These are phyloP conservation scores for Monosporascus sp. DNA, from an alignment of 2,329 filamentous ascomycete genomes.

Conservation along the genomic window DNA sequence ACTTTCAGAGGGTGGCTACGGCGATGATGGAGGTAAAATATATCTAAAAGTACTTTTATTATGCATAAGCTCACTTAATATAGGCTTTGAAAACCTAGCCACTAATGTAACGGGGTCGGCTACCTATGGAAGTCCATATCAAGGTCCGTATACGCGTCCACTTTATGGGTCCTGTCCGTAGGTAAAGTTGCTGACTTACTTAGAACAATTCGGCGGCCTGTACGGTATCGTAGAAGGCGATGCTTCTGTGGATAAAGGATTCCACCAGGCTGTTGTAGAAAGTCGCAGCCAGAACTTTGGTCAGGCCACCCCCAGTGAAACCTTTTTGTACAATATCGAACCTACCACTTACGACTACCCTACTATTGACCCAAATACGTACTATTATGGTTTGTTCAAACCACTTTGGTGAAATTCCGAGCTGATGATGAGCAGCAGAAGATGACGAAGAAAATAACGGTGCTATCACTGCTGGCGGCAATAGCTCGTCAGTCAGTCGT, in stretches of 20 bases:
- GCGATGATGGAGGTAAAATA: neutral
- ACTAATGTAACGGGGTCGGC: neutral
- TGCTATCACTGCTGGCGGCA: neutral
- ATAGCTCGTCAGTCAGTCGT: neutral
- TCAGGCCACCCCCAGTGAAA: constrained; percentile 7
- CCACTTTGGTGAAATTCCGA: neutral
- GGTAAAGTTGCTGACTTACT: neutral
- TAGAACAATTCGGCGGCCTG: neutral
- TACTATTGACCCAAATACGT: constrained; percentile 16
- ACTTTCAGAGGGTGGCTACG: neutral
- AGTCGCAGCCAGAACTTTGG: constrained; percentile 16
- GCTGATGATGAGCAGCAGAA: constrained; percentile 10
- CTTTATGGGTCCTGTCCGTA: neutral
- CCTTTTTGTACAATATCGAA: constrained; percentile 7
- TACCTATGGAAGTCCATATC: neutral
- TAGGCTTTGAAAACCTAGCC: neutral
- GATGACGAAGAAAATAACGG: constrained; percentile 5
- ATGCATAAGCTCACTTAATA: neutral
- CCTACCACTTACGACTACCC: constrained; percentile 5
- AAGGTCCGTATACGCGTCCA: neutral
- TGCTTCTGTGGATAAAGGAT: constrained; percentile 7
- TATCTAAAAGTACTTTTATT: neutral
- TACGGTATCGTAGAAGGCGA: constrained; percentile 10
- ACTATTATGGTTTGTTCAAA: constrained; percentile 15
- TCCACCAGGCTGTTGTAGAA: constrained; percentile 16